phyloP scores from a whole-genome alignment of 345 rosid genomes.

The Aquilaria malaccensis region DNA sequence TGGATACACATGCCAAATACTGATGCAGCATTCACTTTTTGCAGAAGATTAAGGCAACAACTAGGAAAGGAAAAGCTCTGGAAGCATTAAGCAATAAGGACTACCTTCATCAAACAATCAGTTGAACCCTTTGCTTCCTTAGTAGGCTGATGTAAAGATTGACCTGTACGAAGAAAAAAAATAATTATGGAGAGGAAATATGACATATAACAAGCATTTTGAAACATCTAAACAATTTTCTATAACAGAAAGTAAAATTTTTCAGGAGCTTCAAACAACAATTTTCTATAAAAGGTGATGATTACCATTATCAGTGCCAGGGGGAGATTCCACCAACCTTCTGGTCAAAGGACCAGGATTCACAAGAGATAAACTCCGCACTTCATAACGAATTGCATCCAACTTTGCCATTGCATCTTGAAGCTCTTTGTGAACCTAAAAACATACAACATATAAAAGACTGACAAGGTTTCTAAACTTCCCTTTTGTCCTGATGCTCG shows the following conservation, averaged over 20 bases:
- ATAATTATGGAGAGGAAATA: not conserved
- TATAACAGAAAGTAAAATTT: no score
- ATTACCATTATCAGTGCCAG: constrained; percentile 19
- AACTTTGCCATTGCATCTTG: constrained; percentile 81
- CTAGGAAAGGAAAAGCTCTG: no score
- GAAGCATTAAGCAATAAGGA: not conserved
- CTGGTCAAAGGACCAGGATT: constrained; percentile 71
- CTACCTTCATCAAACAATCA: constrained; percentile 36
- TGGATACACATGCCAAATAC: not conserved
- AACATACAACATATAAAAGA: not conserved
- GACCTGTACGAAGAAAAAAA: constrained; percentile 19
- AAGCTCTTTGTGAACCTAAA: constrained; percentile 79
- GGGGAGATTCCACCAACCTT: constrained; percentile 42
- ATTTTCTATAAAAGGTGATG: constrained; percentile 26
- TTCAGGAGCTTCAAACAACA: no score
- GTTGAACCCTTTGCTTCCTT: constrained; percentile 23
- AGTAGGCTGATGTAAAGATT: constrained; percentile 13
- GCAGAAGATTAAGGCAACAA: no score
- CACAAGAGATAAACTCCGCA: constrained; percentile 58
- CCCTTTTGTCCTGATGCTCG: no score
- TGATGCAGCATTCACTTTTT: no score
- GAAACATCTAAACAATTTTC: no score
- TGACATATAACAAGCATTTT: no score
- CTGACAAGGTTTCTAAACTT: no score
- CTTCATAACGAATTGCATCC: constrained; percentile 83